Conservation (phyloP, 371 early-diverging fungal species). For the Circinella umbellata region DNA sequence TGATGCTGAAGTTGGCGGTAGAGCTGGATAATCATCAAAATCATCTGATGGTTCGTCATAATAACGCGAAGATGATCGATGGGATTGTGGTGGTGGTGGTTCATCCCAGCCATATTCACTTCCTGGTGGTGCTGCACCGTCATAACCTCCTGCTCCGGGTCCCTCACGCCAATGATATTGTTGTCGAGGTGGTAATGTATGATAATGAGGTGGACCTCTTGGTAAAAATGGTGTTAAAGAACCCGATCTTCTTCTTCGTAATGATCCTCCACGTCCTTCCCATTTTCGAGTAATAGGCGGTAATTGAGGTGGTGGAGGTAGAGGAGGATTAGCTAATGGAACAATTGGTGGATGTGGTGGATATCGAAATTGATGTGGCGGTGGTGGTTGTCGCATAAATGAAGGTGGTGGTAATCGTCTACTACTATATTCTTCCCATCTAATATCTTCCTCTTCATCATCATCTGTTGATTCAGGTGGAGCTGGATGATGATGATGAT, state of each 20-base stretch:
- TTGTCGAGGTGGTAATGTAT: constrained; percentile 2
- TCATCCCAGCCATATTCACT: constrained; percentile 1
- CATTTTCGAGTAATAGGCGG: not conserved
- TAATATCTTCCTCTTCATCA: not conserved
- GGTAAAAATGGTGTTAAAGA: constrained; percentile 4
- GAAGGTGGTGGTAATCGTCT: constrained; percentile 3
- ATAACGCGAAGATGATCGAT: constrained; percentile 3
- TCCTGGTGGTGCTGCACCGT: not conserved
- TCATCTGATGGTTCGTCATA: constrained; percentile 11
- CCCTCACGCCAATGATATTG: not conserved
- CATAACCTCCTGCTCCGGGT: not conserved
- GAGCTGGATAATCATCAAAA: constrained; percentile 1
- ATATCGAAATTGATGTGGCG: constrained; percentile 1
- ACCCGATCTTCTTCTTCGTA: constrained; percentile 4
- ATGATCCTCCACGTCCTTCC: constrained; percentile 2
- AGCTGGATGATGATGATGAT: not conserved
- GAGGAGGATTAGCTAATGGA: not conserved
- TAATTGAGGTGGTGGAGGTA: constrained; percentile 1
- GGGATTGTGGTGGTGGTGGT: not conserved
- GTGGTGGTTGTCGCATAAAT: not conserved
- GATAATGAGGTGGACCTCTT: constrained; percentile 1
- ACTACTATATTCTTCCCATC: constrained; percentile 2
- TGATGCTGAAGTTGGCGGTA: not conserved
- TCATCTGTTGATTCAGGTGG: constrained; percentile 1
- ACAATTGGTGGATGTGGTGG: not conserved